Base-by-base conservation (phyloP, 2,329 filamentous ascomycete species). In the Fusarium solani-melongenae region DNA sequence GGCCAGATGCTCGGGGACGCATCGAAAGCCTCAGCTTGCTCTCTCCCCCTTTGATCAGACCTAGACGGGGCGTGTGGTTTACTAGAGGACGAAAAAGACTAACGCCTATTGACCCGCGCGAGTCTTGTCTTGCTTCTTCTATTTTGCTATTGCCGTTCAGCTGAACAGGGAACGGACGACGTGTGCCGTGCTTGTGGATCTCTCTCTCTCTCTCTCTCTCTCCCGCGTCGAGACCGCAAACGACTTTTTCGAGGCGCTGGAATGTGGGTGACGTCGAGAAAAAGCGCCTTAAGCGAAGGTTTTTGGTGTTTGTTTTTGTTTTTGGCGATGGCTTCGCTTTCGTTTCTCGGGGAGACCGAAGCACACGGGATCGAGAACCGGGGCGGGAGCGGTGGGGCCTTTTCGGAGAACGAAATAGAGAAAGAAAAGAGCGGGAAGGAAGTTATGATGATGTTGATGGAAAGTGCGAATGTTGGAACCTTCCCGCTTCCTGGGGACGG, bases 201-300 rank as follows among this genome's bases (percentile, higher is more conserved):
- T 24, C n/a, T 20, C 34, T 36, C 38, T 20, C 34, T 36, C 38
- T 24, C 41, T 24, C n/a, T 24, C 41, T 24, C n/a, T 20, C 34
- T 36, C 38, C 22, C 33, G 31, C 7, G 15, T 61, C 27, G 58
- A 36, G 63, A 59, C 63, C 56, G 49, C 8, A 60, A 71, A 70
- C 62, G 57, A 41, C 70, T 61, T 56, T 56, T 64, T 44, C 33
- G 51, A 38, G 49, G 31, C 49, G 57, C 71, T 71, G 71, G 70
- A 73, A 73, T 73, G 70, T 17, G 17, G 44, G 59, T 73, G 71
- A 73, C 63, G 63, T 41, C 39, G 11, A 20, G n/a, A 31, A 15
- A 27, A 27, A 22, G 44, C 22, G n/a, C 5, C 12, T 22, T 24
- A 27, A 27, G 44, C 44, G 22, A 49, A 39, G 20, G 36, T 17